Evolutionary conservation across 1,139 yeast species (phyloP).

Genomic region (Debaryomyces coudertii): DNA sequence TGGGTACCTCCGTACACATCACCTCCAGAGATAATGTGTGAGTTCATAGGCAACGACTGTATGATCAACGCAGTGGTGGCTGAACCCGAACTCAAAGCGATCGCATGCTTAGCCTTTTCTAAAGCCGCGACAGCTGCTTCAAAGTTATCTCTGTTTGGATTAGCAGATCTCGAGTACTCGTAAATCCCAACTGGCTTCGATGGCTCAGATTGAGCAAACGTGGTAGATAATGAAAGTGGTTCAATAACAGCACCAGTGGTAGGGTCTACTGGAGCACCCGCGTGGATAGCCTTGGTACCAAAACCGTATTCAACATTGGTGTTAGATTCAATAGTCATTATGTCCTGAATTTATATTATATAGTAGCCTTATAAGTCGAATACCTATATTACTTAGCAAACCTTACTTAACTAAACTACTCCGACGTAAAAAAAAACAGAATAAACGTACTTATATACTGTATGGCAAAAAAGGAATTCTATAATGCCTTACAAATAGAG

Average conservation of each 20-base stretch:
- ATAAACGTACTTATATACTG: slow-evolving; percentile 1
- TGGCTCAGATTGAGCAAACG: slow-evolving; percentile 81
- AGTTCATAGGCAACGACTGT: slow-evolving; percentile 71
- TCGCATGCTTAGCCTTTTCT: slow-evolving; percentile 75
- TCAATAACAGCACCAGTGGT: slow-evolving; percentile 87
- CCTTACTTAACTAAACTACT: not conserved
- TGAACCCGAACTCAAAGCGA: slow-evolving; percentile 84
- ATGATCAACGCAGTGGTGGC: slow-evolving; percentile 82
- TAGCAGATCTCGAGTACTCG: slow-evolving; percentile 86
- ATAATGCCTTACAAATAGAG: slow-evolving; percentile 8
- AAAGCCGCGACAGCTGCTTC: slow-evolving; percentile 81
- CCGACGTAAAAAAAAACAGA: not conserved
- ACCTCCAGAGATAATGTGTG: slow-evolving; percentile 79
- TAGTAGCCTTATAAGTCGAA: not conserved
- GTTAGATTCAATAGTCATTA: slow-evolving; percentile 28
- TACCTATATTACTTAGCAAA: slow-evolving; percentile 1
- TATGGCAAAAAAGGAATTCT: slow-evolving; percentile 7
- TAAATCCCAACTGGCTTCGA: slow-evolving; percentile 76
- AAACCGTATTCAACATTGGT: slow-evolving; percentile 43
- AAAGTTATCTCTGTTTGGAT: slow-evolving; percentile 85
- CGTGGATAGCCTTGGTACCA: slow-evolving; percentile 84
- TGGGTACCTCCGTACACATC: slow-evolving; percentile 95
- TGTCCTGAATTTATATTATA: not conserved
- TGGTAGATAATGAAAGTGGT: slow-evolving; percentile 82
- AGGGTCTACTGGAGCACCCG: slow-evolving; percentile 75